Evolutionary conservation across 352 stramenopile species (phyloP).

Genomic region (Phytophthora sp.): DNA sequence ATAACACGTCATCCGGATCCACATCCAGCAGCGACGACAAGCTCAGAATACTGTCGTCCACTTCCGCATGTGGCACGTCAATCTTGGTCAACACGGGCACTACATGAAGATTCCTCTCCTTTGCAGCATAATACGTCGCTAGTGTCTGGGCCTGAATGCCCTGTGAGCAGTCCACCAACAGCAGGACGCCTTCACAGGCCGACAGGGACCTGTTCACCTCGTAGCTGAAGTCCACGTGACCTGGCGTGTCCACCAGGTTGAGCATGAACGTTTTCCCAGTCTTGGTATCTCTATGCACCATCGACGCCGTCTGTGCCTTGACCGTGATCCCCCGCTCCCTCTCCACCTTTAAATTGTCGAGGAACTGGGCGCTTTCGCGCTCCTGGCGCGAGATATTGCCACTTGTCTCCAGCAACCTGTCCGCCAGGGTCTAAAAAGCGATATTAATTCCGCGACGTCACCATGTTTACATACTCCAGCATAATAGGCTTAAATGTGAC

Average conservation of each 20-base stretch:
- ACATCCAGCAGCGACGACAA: conserved; percentile 84
- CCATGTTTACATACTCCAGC: background rate
- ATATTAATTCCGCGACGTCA: conserved; percentile 9
- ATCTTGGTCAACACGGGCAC: conserved; percentile 98
- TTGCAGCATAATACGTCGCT: conserved; percentile 95
- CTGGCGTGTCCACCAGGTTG: conserved; percentile 97
- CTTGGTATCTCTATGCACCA: conserved; percentile 88
- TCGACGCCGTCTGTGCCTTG: conserved; percentile 97
- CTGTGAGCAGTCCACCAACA: conserved; percentile 97
- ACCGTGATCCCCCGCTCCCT: conserved; percentile 98
- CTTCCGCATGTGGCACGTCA: conserved; percentile 96
- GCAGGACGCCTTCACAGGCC: conserved; percentile 97
- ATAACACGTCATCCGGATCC: conserved; percentile 94
- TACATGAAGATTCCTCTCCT: conserved; percentile 96
- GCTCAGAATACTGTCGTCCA: conserved; percentile 87
- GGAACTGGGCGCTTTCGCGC: conserved; percentile 82
- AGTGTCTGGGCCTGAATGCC: conserved; percentile 99
- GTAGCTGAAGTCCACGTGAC: conserved; percentile 98
- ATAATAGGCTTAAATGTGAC: conserved; percentile 1
- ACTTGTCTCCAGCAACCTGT: conserved; percentile 90
- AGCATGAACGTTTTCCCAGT: conserved; percentile 91
- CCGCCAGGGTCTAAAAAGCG: conserved; percentile 77
- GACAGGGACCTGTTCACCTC: conserved; percentile 96
- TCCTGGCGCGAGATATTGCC: conserved; percentile 90
- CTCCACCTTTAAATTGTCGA: conserved; percentile 96